phyloP scores from a whole-genome alignment of 305 asterid species.

The Fraxinus dipetala region DNA sequence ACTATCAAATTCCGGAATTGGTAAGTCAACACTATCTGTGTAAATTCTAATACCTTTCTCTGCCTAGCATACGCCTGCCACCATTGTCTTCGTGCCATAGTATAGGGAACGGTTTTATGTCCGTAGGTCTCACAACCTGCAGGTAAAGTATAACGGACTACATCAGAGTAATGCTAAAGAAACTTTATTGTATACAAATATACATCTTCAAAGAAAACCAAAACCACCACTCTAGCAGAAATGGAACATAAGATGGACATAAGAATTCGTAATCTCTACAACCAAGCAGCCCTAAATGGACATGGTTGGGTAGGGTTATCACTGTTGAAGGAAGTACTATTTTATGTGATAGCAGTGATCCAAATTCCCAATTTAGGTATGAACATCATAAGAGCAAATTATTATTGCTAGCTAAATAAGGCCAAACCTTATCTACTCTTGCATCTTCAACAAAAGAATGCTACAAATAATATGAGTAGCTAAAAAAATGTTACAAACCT shows the following conservation, averaged over 20 bases:
- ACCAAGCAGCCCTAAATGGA: background rate
- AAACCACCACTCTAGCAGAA: background rate
- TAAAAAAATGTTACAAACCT: constrained; percentile 49
- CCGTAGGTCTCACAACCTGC: constrained; percentile 65
- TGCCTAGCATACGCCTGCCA: constrained; percentile 57
- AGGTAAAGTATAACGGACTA: constrained; percentile 14
- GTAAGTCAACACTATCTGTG: background rate
- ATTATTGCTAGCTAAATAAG: background rate
- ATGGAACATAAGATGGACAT: background rate
- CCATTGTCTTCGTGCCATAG: constrained; percentile 92
- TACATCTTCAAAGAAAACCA: background rate
- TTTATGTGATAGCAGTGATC: background rate
- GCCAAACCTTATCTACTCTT: background rate
- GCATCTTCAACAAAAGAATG: background rate
- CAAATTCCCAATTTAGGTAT: background rate
- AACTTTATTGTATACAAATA: background rate
- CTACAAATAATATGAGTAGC: background rate
- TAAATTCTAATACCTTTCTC: constrained; percentile 56
- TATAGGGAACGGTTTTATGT: constrained; percentile 71
- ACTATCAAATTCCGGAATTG: background rate
- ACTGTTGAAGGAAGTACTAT: background rate
- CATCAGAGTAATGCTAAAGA: constrained; percentile 16
- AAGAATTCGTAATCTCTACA: background rate
- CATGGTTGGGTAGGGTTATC: background rate
- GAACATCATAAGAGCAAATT: constrained; percentile 14